Conservation (phyloP, 257 asterid species). For the Solanum piurae region DNA sequence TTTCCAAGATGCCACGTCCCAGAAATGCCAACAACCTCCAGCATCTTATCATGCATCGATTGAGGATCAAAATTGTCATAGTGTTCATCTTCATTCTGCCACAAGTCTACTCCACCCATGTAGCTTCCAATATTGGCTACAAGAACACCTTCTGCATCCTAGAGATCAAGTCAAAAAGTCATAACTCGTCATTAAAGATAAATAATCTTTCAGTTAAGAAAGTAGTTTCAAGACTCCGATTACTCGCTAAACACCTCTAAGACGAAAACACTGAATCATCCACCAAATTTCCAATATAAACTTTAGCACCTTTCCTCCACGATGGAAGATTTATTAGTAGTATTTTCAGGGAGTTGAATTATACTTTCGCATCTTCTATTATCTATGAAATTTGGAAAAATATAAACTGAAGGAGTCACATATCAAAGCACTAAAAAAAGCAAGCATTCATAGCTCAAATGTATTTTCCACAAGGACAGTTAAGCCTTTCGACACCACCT, state of each 20-base stretch:
- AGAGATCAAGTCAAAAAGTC: neutral
- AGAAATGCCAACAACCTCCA: conserved; percentile 94
- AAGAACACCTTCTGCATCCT: conserved; percentile 98
- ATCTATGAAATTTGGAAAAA: neutral
- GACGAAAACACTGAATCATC: neutral
- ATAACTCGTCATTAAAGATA: neutral
- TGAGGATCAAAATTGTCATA: conserved; percentile 92
- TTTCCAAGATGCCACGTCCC: conserved; percentile 99
- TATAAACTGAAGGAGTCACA: neutral
- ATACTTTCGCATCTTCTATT: neutral
- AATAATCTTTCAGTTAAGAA: neutral
- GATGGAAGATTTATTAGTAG: neutral
- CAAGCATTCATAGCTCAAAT: neutral
- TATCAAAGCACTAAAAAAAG: neutral
- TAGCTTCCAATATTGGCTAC: conserved; percentile 94
- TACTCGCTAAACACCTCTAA: neutral
- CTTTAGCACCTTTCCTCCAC: neutral
- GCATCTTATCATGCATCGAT: conserved; percentile 96
- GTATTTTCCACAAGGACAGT: neutral
- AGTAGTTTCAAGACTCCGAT: neutral
- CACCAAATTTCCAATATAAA: neutral
- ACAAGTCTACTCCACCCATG: conserved; percentile 98
- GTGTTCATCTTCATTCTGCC: conserved; percentile 96
- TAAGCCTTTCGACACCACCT: conserved; percentile 38
- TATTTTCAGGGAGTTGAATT: neutral